Percentiles rank a stretch among this genome's conserved stretches.
These are phyloP conservation scores for Septoria linicola DNA, from an alignment of 2,329 filamentous ascomycete species.

Conservation along the genomic window DNA sequence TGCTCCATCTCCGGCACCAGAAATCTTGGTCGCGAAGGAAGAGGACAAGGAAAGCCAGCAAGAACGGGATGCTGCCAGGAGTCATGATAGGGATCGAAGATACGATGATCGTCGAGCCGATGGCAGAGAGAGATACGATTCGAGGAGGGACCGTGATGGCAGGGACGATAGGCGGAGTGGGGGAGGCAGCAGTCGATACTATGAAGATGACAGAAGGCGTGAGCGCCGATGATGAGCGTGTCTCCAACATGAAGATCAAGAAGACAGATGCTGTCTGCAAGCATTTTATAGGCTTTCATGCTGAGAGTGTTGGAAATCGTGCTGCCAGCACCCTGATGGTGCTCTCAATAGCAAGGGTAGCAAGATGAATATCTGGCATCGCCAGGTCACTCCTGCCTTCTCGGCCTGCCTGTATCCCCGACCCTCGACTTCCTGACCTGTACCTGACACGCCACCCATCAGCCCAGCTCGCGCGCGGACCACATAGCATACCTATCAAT, in stretches of 20 bases:
- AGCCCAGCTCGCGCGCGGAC: too few species aligned
- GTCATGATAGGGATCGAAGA: conserved; percentile 31
- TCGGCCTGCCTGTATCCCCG: too few species aligned
- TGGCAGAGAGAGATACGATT: conserved; percentile 25
- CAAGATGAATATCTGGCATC: too few species aligned
- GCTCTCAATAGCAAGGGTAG: too few species aligned
- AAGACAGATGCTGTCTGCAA: too few species aligned
- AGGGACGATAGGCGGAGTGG: conserved; percentile 19
- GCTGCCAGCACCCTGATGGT: too few species aligned
- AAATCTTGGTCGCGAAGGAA: conserved; percentile 16
- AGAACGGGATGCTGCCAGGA: conserved; percentile 25
- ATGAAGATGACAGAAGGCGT: conserved; percentile 20
- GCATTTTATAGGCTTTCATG: too few species aligned
- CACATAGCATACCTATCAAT: background rate
- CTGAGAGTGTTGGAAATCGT: too few species aligned
- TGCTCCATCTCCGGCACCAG: conserved; percentile 11
- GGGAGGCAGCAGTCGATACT: conserved; percentile 24
- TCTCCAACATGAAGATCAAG: background rate
- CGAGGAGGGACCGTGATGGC: conserved; percentile 29
- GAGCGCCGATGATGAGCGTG: conserved; percentile 1
- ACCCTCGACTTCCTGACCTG: too few species aligned
- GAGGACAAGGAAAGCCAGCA: conserved; percentile 27
- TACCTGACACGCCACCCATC: too few species aligned
- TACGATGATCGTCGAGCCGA: conserved; percentile 35
- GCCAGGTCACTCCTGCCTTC: too few species aligned